A percentile compares a stretch with the other conserved stretches of the same genome.
Conservation (phyloP, 371 early-diverging fungal genomes). For the Mucor saturninus region DNA sequence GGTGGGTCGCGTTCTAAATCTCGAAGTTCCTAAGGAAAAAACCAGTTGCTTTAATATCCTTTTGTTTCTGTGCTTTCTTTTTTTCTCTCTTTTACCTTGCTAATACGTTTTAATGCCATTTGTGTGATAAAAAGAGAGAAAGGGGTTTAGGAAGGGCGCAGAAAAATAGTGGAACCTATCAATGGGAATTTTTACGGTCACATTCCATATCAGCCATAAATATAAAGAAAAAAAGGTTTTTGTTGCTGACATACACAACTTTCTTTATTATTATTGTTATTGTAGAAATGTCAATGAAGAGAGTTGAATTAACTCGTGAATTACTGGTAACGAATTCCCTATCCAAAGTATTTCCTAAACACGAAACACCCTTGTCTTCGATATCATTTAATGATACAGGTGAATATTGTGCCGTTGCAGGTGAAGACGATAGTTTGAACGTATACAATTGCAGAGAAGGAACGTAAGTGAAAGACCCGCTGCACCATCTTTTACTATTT, state of each 20-base stretch:
- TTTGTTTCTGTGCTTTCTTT: background rate
- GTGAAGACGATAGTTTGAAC: conserved; percentile 82
- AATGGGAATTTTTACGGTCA: too few relatives aligned
- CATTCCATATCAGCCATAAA: too few relatives aligned
- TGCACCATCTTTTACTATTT: background rate
- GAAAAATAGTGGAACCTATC: background rate
- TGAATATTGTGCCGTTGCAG: conserved; percentile 72
- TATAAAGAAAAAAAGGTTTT: background rate
- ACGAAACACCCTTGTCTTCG: conserved; percentile 69
- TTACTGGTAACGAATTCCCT: conserved; percentile 43
- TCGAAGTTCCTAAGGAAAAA: conserved; percentile 78
- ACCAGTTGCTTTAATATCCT: conserved; percentile 11
- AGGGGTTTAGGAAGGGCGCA: background rate
- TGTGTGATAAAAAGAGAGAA: conserved; percentile 10
- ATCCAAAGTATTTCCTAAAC: conserved; percentile 74
- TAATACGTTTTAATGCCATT: conserved; percentile 35
- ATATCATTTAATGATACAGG: conserved; percentile 80
- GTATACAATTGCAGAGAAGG: conserved; percentile 80
- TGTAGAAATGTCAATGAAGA: conserved; percentile 10
- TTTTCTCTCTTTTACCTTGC: conserved; percentile 15
- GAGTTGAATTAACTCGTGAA: conserved; percentile 37
- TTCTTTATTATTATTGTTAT: background rate
- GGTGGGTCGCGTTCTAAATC: conserved; percentile 97
- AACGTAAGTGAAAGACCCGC: conserved; percentile 54
- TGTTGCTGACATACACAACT: background rate